Evolutionary conservation across 2,329 filamentous ascomycete genomes (phyloP), one percentile per base, ranked within the genome.

Genomic region (Fusarium denticulatum): DNA sequence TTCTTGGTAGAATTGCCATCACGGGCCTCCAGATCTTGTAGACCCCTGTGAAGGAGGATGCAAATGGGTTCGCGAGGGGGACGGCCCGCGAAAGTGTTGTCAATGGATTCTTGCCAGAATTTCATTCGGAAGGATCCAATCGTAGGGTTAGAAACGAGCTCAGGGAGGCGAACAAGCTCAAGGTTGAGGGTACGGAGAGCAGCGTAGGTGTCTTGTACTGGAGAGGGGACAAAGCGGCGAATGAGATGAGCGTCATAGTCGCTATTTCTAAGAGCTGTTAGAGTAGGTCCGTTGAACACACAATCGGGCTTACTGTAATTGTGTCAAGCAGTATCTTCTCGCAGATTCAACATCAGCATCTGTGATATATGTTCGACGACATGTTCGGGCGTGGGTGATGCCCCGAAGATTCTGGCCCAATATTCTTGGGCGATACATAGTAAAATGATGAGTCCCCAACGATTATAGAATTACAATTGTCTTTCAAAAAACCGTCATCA

Each of bases 11-110:
- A 79, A 55, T 82, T 82, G 32, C 82, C 82, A 18, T 83, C 76
- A 81, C 81, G 64, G 80, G 81, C 79, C 78, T 87, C 83, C 79
- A 94, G 88, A 71, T 90, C 88, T 12, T 88, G 86, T 22, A 97
- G 88, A 28, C 93, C 93, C 64, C 91, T 89, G 70, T 94, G 88
- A 3, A 99, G 87, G 10, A 98, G 86, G 36, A 97, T 89, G 66
- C 95, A 96, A 46, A 98, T 94, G 28, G 96, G 96, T 81, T 99
- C 95, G 78, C 95, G 94, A 3, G 95, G 95, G 3, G 96, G 95
- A 1, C 87, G 86, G 37, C 93, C 93, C 4, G 92, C 88, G 68
- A 98, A 92, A 3, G 94, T 93, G 69, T 92, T 91, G 60, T 92
- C 89, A 58, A 99, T 86, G 9, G 94, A 91, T 77, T 98, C 95